Base-by-base conservation (phyloP, 371 early-diverging fungal genomes). In the Syncephalastrum racemosum region DNA sequence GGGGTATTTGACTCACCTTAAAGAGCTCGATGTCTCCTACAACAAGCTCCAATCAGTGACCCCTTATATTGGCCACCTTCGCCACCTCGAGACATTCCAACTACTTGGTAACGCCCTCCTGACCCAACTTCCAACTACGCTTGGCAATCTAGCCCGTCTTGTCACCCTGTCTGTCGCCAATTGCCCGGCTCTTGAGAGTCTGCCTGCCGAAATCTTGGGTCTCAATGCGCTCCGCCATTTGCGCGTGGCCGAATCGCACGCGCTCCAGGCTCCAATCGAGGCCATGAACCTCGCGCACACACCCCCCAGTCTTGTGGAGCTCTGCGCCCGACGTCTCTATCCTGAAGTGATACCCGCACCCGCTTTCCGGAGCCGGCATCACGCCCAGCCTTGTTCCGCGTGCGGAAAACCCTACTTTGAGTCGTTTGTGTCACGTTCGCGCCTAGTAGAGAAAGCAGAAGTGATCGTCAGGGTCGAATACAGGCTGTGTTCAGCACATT, bases 321-420 rank as follows among this genome's bases (percentile, higher is more conserved):
- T 86, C 3, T 88, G 90, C 39, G 88, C 91, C 0, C 73, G 94
- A 25, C 71, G 82, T 24, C n/a, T 19, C 15, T 18, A 43, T 15
- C 54, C n/a, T 3, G 16, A 24, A 15, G 16, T n/a, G 12, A 16
- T 54, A 46, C 78, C 86, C 12, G 61, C 61, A 19, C 74, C 80
- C 50, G 24, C 91, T 12, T 77, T 79, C 55, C 50, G 67, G 6
- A 89, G 88, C 64, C 63, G 94, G 14, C 58, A 78, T 12, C 68
- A 74, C 13, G 88, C 85, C 2, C 77, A 84, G 41, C 68, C 77
- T 15, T 97, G 97, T 66, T 75, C 92, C 8, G 90, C 86, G 64
- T 97, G 97, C 70, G 80, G 83, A 5, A 91, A 91, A 2, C 93
- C 95, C 19, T 91, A 89, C 59, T 92, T 92, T 68, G 85, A 90